Conservation (phyloP, 2,329 filamentous ascomycete genomes). For the Fusarium cyanostomum region DNA sequence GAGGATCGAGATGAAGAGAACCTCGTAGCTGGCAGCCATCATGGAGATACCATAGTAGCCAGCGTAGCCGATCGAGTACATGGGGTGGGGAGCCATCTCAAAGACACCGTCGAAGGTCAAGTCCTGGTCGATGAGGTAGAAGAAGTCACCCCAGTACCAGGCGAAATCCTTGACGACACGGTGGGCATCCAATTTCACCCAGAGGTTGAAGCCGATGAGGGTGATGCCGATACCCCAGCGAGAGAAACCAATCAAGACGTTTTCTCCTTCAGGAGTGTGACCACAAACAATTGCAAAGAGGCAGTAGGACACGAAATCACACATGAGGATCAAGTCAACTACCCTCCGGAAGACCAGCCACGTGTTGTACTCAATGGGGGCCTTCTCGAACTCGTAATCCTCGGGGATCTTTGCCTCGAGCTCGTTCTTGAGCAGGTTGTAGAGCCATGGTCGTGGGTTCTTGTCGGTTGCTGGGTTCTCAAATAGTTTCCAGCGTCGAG, state of each 20-base stretch:
- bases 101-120: slow-evolving; percentile 98
- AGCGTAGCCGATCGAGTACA: slow-evolving; percentile 98
- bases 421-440: slow-evolving; percentile 85
- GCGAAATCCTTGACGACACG: slow-evolving; percentile 98
- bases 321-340: slow-evolving; percentile 98
- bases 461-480: slow-evolving; percentile 82
- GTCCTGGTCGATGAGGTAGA: slow-evolving; percentile 97
- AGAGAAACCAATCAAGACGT: slow-evolving; percentile 70
- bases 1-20: slow-evolving; percentile 94
- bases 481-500: slow-evolving; percentile 85
- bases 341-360: slow-evolving; percentile 96
- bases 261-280: slow-evolving; percentile 78
- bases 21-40: slow-evolving; percentile 97
- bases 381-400: slow-evolving; percentile 93
- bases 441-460: slow-evolving; percentile 84
- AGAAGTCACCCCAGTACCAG: slow-evolving; percentile 99
- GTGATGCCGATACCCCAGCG: slow-evolving; percentile 83
- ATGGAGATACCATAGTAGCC: slow-evolving; percentile 98
- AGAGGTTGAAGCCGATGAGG: slow-evolving; percentile 92
- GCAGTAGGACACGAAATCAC: slow-evolving; percentile 97
- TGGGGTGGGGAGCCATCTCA: slow-evolving; percentile 97
- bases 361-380: slow-evolving; percentile 97
- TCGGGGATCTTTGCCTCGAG: slow-evolving; percentile 93
- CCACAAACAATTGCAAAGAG: slow-evolving; percentile 93
- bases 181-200: slow-evolving; percentile 98